These are phyloP conservation scores for Tylopilus subfusipes DNA, from an alignment of 768 basidiomycete species.

Conservation along the genomic window DNA sequence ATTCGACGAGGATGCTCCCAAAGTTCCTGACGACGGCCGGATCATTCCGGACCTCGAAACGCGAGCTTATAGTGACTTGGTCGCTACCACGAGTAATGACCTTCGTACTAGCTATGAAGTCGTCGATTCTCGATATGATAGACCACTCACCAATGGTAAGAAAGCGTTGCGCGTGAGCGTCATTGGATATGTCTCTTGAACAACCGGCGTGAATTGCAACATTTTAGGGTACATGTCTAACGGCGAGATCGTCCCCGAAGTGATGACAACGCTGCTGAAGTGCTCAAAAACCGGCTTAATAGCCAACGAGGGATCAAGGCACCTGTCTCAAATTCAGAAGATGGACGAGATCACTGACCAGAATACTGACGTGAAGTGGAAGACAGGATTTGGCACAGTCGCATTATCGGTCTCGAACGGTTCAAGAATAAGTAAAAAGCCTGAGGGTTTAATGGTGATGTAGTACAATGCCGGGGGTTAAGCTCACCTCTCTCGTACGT, in stretches of 20 bases:
- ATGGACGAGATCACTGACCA: not conserved
- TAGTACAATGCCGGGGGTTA: not conserved
- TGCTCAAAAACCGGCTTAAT: conserved; percentile 98
- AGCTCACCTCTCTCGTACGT: conserved; percentile 91
- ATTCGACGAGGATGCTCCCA: conserved; percentile 96
- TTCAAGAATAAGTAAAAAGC: conserved; percentile 94
- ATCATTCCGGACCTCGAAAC: conserved; percentile 98
- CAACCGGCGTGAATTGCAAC: conserved; percentile 95
- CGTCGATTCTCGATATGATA: not conserved
- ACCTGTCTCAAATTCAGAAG: conserved; percentile 47
- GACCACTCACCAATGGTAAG: conserved; percentile 74
- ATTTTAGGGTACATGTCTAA: conserved; percentile 99
- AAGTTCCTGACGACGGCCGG: conserved; percentile 99
- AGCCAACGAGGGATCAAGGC: conserved; percentile 94
- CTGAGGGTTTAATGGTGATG: conserved; percentile 36
- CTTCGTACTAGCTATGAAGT: conserved; percentile 36
- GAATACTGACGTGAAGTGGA: conserved; percentile 84
- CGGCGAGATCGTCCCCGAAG: conserved; percentile 97
- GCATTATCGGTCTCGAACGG: conserved; percentile 99
- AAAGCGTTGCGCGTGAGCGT: conserved; percentile 95
- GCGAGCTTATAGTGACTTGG: conserved; percentile 96
- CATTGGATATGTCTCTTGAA: conserved; percentile 98
- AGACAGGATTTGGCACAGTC: conserved; percentile 97
- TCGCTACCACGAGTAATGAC: conserved; percentile 98
- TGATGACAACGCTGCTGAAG: conserved; percentile 97